A percentile compares a stretch with the other conserved stretches of the same genome.
Evolutionary conservation across 2,329 filamentous ascomycete species (phyloP).

Genomic region (Byssothecium circinans): DNA sequence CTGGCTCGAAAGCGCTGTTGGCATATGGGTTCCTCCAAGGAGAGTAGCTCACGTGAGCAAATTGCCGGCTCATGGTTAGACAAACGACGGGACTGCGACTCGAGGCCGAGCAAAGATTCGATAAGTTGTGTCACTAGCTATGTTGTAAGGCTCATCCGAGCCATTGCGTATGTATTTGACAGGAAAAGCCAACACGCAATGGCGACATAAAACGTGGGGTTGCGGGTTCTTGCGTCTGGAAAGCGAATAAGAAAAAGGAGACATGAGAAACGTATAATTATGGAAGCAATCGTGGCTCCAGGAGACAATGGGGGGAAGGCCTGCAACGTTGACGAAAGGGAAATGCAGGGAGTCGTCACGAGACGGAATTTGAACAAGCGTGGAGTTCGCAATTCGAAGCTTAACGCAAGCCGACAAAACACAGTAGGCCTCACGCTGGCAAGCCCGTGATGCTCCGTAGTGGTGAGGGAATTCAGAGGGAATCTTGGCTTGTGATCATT

Average conservation of each 20-base stretch:
- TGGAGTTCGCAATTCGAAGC: constrained; percentile 18
- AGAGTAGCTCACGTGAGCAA: constrained; percentile 36
- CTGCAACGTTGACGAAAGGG: constrained; percentile 29
- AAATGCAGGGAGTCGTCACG: constrained; percentile 38
- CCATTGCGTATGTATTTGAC: constrained; percentile 35
- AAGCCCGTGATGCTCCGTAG: constrained; percentile 31
- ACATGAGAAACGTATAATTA: constrained; percentile 28
- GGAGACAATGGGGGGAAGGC: constrained; percentile 25
- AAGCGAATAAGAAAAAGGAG: constrained; percentile 36
- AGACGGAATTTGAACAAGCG: constrained; percentile 23
- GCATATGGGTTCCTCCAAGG: constrained; percentile 38
- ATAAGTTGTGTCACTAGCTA: constrained; percentile 37
- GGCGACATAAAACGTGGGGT: constrained; percentile 39
- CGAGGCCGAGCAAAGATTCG: constrained; percentile 21
- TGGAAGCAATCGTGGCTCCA: constrained; percentile 33
- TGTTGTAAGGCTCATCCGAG: constrained; percentile 28
- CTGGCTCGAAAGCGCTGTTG: constrained; percentile 11
- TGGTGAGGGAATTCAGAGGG: constrained; percentile 20
- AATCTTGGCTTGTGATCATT: constrained; percentile 34
- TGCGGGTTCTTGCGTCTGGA: constrained; percentile 36
- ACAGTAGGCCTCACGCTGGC: constrained; percentile 37
- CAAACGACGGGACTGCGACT: constrained; percentile 19
- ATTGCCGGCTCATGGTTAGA: constrained; percentile 33
- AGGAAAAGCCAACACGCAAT: constrained; percentile 28
- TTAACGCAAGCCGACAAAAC: constrained; percentile 29